Conservation (phyloP, 306 rosid species). For the Lathyrus tuberosus region DNA sequence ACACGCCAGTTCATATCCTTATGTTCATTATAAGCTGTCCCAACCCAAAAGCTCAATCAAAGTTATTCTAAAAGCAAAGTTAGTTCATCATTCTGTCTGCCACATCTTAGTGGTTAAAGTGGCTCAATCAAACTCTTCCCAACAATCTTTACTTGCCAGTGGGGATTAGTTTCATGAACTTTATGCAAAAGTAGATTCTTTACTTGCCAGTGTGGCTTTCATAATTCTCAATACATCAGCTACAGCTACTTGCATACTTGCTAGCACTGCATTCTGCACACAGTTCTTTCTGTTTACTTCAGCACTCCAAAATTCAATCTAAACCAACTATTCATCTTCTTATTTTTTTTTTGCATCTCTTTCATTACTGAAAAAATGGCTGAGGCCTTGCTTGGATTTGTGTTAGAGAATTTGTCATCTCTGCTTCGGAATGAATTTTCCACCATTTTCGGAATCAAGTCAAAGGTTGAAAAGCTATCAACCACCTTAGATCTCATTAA, state of each 20-base stretch:
- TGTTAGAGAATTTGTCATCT: background rate
- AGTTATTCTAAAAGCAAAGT: background rate
- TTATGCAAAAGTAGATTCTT: background rate
- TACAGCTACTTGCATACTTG: too few relatives aligned
- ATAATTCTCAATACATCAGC: too few relatives aligned
- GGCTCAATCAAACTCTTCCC: background rate
- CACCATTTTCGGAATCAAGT: background rate
- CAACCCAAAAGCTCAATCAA: background rate
- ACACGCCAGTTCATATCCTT: too few relatives aligned
- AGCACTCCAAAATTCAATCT: background rate
- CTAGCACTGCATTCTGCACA: background rate
- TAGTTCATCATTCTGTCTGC: background rate
- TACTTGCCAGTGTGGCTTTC: too few relatives aligned
- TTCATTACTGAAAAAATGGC: slow-evolving; percentile 1
- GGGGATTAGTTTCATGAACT: background rate
- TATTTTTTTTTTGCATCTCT: background rate
- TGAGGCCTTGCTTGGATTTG: background rate
- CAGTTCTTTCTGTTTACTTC: background rate
- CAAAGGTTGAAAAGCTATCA: slow-evolving; percentile 11
- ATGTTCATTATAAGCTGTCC: too few relatives aligned
- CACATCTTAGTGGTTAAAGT: background rate
- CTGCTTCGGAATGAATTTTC: slow-evolving; percentile 14
- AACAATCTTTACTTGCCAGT: too few relatives aligned
- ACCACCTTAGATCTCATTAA: background rate
- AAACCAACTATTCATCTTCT: background rate